Conservation (phyloP, 352 stramenopile species). For the Phytophthora palmivora region DNA sequence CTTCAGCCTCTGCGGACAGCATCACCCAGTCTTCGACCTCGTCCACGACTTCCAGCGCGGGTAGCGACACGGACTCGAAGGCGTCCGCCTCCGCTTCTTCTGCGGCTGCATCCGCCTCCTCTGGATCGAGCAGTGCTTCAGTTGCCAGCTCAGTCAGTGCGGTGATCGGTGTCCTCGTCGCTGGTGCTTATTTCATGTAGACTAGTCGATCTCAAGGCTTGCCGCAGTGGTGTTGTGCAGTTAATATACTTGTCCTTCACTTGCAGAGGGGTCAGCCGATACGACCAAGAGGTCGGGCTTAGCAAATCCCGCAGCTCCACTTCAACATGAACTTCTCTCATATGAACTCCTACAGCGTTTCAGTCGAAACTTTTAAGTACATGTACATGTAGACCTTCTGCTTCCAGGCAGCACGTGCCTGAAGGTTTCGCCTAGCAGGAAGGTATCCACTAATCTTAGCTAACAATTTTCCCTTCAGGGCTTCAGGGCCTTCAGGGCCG, state of each 20-base stretch:
- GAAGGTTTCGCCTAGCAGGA: no score
- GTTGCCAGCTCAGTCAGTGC: constrained; percentile 8
- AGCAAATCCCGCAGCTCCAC: constrained; percentile 6
- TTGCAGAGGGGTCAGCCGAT: background rate
- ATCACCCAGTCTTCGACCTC: constrained; percentile 13
- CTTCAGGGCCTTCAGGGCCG: no score
- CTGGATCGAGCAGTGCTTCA: constrained; percentile 27
- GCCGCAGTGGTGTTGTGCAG: constrained; percentile 4
- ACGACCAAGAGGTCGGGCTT: constrained; percentile 1
- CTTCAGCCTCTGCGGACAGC: constrained; percentile 16
- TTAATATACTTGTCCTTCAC: constrained; percentile 21
- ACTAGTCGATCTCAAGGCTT: background rate
- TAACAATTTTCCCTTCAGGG: no score
- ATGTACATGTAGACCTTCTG: no score
- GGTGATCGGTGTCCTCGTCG: constrained; percentile 13
- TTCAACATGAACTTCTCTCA: constrained; percentile 25
- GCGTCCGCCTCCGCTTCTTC: constrained; percentile 27
- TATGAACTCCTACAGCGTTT: no score
- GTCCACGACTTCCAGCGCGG: constrained; percentile 22
- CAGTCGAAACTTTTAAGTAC: no score
- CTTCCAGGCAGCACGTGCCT: no score
- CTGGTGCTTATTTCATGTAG: constrained; percentile 27
- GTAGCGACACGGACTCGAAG: constrained; percentile 9
- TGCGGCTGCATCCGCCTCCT: constrained; percentile 20
- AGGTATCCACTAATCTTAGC: no score